These are phyloP conservation scores for Cutaneotrichosporon dermatis DNA, from an alignment of 1,284 basidiomycete species.

Conservation along the genomic window DNA sequence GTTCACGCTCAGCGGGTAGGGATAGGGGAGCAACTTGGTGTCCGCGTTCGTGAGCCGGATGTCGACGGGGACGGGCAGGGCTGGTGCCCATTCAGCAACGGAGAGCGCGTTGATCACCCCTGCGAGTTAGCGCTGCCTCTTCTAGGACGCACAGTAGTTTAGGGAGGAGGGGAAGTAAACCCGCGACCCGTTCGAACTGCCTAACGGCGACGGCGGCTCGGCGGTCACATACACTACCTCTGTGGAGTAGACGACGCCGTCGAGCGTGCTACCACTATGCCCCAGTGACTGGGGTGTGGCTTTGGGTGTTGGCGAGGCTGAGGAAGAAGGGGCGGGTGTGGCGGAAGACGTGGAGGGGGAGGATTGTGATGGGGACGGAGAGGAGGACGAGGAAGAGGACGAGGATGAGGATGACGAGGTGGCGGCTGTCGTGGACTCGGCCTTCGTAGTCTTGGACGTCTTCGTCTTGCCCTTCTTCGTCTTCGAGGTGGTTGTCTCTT, in stretches of 20 bases:
- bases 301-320: no score
- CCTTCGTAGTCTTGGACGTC: background rate
- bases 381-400: no score
- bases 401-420: no score
- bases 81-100: constrained; percentile 11
- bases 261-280: background rate
- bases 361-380: no score
- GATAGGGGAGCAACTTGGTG: background rate
- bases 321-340: no score
- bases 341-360: no score
- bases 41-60: constrained; percentile 8
- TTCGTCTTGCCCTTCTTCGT: background rate
- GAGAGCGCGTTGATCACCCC: background rate
- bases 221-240: background rate
- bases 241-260: background rate
- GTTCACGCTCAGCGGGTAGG: constrained; percentile 1
- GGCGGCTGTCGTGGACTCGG: no score
- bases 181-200: background rate
- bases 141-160: constrained; percentile 5
- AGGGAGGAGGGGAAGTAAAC: constrained; percentile 1
- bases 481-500: background rate
- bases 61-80: background rate
- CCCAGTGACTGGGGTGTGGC: background rate
- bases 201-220: background rate
- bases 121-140: background rate